Evolutionary conservation across 495 filamentous ascomycete species (phyloP), one percentile per base, ranked within the genome.

Genomic region (Aspergillus olivimuriae): DNA sequence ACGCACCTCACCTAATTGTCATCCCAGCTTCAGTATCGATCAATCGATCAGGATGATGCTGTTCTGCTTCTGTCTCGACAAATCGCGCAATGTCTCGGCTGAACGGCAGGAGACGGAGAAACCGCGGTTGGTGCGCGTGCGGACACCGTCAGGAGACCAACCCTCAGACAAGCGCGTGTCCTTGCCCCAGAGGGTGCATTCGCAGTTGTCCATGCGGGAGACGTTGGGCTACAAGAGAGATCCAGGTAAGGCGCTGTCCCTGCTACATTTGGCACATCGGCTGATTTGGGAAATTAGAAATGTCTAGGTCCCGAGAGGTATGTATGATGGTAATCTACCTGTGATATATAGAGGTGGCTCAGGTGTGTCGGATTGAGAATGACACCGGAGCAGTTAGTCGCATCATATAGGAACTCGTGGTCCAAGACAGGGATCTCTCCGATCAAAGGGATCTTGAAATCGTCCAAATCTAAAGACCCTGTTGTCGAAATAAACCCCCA

Each of bases 101-200:
- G 45, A 53, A 28, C 37, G 34, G 9, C 41, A 45, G n/a, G 41
- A 53, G 8, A 46, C 41, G 1, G 41, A 53, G 8, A 46, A 36
- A 2, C 50, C 50, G 22, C 50, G 50, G 10, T 34, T 46, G 8
- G 50, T 53, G 12, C 50, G 46, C 14, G 50, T 53, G n/a, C 50
- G 46, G 16, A 37, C 37, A 10, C 23, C 30, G 24, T 34, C 32
- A 19, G 17, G 34, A 22, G 34, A 17, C 11, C 11, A 10, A 19
- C 30, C n/a, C n/a, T n/a, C n/a, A n/a, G 32, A 31, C n/a, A 21
- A 26, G 0, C 50, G 50, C 11, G 40, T 44, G 18, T 37, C 41
- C 8, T 22, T 53, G 17, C 50, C 50, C 2, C 23, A 40, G 33
- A 39, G 40, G 3, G 11, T 53, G 23, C 41, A 44, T 9, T 34